Base-by-base conservation (phyloP, 1,284 basidiomycete genomes). In the Puccinia brachypodii region DNA sequence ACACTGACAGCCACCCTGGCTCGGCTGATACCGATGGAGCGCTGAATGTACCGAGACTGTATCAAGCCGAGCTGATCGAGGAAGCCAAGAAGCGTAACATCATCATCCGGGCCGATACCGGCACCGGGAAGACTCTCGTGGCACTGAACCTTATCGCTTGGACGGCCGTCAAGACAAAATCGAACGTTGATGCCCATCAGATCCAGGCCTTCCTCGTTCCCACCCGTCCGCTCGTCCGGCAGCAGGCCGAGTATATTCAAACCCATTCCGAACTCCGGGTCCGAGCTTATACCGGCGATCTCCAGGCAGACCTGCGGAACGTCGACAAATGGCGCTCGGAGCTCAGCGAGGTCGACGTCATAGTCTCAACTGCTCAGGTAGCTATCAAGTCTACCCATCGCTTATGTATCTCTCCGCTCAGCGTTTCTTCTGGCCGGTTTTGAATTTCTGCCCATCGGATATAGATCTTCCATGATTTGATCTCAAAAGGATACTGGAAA, bases 101-200 rank as follows among this genome's bases (percentile, higher is more conserved):
- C 83, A 92, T 94, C 83, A 92, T 92, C 53, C 92, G 91, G 9
- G 88, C 93, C 82, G 90, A 91, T 83, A 94, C 93, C 0, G 93
- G 92, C 0, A 91, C 91, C 0, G 92, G 92, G 16, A 95, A 95
- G 88, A 95, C 93, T 0, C 90, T 92, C 84, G 94, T 95, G 83
- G 91, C 91, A 83, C 89, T 92, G 53, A 88, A 93, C 33, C 89
- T 94, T 82, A 91, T 94, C 85, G 91, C 91, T 87, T 93, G 91
- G 91, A 89, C 92, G 75, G 88, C 90, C 25, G 85, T 90, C 0
- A 89, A 89, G 82, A 75, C 25, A 69, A 72, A 80, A n/a, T 19
- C 50, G 22, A 50, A 53, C 31, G 7, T 22, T 8, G 25, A 60
- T 40, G 19, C 53, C 6, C 76, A 78, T 19, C 62, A 53, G 3